A percentile compares a stretch with the other conserved stretches of the same genome.
Conservation (phyloP, 179 eudicot species). For the Beta corolliflora region DNA sequence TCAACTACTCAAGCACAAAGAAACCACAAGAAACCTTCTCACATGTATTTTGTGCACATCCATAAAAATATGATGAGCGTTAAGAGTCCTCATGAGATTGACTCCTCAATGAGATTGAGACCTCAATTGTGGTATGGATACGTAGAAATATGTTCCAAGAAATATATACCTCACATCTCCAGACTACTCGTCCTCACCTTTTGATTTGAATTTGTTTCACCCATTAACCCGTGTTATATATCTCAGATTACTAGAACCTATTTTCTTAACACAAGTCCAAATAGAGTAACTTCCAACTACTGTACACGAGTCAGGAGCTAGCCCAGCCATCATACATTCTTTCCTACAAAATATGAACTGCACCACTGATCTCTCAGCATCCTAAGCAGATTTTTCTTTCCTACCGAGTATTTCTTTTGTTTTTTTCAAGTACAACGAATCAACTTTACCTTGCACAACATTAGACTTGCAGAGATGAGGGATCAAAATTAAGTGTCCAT, state of each 20-base stretch:
- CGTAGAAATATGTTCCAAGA: background rate
- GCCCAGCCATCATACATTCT: background rate
- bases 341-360: background rate
- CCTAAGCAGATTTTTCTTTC: background rate
- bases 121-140: background rate
- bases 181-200: too few species aligned
- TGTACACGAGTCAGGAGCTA: background rate
- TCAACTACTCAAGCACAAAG: background rate
- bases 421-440: background rate
- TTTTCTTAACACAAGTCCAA: background rate
- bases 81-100: too few species aligned
- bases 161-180: background rate
- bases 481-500: background rate
- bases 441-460: background rate
- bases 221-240: background rate
- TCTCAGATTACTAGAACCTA: background rate
- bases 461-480: background rate
- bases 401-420: background rate
- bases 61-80: background rate
- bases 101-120: background rate
- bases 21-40: background rate
- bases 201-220: background rate
- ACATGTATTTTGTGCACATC: background rate
- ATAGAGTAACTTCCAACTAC: background rate
- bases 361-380: constrained; percentile 6